Percentiles rank a stretch among this genome's conserved stretches.
Evolutionary conservation across 2,329 filamentous ascomycete genomes (phyloP).

Genomic region (Penicillium griseofulvum): DNA sequence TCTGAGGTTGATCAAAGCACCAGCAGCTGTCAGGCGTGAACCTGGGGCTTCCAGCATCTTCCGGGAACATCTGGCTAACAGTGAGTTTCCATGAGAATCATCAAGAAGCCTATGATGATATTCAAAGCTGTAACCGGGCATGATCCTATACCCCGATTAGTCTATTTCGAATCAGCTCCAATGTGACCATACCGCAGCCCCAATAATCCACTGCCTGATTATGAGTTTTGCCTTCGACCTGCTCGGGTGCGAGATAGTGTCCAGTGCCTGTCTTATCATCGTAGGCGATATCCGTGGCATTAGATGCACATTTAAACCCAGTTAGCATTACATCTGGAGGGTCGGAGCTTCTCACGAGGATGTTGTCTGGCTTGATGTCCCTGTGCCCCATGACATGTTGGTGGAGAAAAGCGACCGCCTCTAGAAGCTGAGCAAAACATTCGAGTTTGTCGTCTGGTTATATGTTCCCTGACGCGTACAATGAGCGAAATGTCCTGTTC

Average conservation of each 20-base stretch:
- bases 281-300: not conserved
- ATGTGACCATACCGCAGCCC: not conserved
- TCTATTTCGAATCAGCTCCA: not conserved
- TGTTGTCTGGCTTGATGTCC: slow-evolving; percentile 7
- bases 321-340: slow-evolving; percentile 8
- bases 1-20: not conserved
- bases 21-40: not conserved
- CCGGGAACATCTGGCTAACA: not conserved
- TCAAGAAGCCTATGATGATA: not conserved
- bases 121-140: not conserved
- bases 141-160: not conserved
- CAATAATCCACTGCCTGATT: not conserved
- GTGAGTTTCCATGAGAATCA: not conserved
- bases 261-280: not conserved
- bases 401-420: slow-evolving; percentile 1
- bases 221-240: not conserved
- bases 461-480: not conserved
- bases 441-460: not conserved
- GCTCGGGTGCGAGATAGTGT: slow-evolving; percentile 3
- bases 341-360: slow-evolving; percentile 3
- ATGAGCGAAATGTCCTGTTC: not conserved
- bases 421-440: not conserved
- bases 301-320: slow-evolving; percentile 1
- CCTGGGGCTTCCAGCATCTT: not conserved
- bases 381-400: not conserved